These are phyloP conservation scores for Leccinum brunneo-olivaceum DNA, from an alignment of 1,284 basidiomycete genomes.

Conservation along the genomic window DNA sequence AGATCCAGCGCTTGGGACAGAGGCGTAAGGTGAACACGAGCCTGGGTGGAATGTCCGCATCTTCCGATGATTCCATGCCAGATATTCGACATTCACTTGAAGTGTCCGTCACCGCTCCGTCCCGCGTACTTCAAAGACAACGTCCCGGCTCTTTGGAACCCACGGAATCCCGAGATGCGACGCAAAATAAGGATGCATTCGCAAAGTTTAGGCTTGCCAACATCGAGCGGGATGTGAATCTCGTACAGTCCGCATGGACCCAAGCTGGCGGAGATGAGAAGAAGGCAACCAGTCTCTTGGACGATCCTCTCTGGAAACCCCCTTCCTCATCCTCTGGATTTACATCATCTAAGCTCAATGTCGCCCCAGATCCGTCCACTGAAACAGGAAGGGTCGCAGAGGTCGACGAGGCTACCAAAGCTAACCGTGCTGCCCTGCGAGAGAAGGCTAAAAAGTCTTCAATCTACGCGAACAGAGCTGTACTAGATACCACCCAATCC, in stretches of 20 bases:
- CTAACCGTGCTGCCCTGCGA: constrained; percentile 51
- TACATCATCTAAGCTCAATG: constrained; percentile 16
- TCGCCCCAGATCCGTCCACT: constrained; percentile 25
- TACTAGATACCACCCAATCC: constrained; percentile 37
- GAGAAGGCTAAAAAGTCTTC: constrained; percentile 72
- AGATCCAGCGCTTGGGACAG: constrained; percentile 45
- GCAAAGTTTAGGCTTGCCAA: constrained; percentile 56
- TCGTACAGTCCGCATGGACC: constrained; percentile 58
- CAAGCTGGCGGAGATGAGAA: constrained; percentile 52
- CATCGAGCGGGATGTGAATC: constrained; percentile 39
- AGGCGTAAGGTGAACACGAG: constrained; percentile 38
- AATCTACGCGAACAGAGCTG: constrained; percentile 64
- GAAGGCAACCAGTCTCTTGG: constrained; percentile 50
- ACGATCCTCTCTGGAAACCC: constrained; percentile 51
- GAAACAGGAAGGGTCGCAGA: constrained; percentile 61
- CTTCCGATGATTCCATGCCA: constrained; percentile 61
- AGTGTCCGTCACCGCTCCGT: constrained; percentile 36
- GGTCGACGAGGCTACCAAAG: constrained; percentile 60
- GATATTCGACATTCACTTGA: constrained; percentile 37
- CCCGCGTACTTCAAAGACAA: constrained; percentile 50
- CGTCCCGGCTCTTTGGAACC: constrained; percentile 25
- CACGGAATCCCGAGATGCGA: constrained; percentile 22
- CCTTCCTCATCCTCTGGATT: constrained; percentile 14
- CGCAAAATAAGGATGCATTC: constrained; percentile 38
- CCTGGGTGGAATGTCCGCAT: constrained; percentile 37